Conservation (phyloP, 257 asterid genomes). For the Solanum chiquidenum region DNA sequence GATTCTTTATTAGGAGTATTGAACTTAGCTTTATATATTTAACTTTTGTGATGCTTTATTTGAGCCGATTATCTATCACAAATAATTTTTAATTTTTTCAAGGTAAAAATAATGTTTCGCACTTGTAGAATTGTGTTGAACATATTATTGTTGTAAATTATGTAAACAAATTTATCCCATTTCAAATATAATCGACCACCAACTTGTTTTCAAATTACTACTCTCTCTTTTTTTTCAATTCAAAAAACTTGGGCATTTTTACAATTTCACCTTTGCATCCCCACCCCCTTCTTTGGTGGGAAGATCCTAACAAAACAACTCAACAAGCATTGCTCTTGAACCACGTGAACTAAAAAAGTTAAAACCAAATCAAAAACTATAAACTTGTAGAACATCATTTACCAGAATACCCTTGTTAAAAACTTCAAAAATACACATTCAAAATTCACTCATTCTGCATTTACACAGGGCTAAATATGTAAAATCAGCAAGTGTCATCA, state of each 20-base stretch:
- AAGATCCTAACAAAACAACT: neutral
- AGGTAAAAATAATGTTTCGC: accelerated
- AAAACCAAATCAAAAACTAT: neutral
- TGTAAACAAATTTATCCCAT: neutral
- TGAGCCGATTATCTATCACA: accelerated
- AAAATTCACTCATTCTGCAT: slow-evolving; percentile 12
- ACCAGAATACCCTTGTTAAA: slow-evolving; percentile 22
- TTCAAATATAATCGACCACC: neutral
- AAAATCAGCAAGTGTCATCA: neutral
- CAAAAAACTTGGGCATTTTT: neutral
- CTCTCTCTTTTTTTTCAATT: neutral
- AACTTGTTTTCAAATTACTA: neutral
- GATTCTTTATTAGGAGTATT: neutral
- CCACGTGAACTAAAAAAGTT: slow-evolving; percentile 4
- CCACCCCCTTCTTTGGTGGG: neutral
- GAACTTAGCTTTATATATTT: neutral
- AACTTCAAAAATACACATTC: neutral
- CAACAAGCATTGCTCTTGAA: neutral
- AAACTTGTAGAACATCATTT: neutral
- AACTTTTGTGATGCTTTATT: neutral
- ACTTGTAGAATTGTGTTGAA: neutral
- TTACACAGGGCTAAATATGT: slow-evolving; percentile 18
- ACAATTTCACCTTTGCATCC: neutral
- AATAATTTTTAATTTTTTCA: neutral
- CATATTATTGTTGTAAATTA: neutral